Evolutionary conservation across 257 asterid species (phyloP).

Genomic region (Echites panduratus): DNA sequence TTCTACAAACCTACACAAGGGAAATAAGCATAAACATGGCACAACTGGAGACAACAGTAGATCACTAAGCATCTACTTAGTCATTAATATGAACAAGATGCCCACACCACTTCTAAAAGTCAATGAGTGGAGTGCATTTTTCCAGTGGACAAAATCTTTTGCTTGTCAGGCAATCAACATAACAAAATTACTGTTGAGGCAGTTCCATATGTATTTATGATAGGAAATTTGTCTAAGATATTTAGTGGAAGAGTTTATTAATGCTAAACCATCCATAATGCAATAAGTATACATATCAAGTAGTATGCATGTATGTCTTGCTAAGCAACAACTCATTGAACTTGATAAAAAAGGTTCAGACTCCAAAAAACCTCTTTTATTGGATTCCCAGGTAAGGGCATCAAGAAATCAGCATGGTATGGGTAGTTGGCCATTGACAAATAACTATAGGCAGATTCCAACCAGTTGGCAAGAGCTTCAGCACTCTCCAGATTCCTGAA

Average conservation of each 20-base stretch:
- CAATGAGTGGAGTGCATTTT: not conserved
- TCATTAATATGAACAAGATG: not conserved
- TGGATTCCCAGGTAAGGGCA: slow-evolving; percentile 93
- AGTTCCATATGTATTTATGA: not conserved
- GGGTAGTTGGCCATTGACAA: slow-evolving; percentile 91
- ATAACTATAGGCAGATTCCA: slow-evolving; percentile 76
- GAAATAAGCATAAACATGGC: not conserved
- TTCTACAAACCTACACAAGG: slow-evolving; percentile 62
- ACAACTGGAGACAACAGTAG: not conserved
- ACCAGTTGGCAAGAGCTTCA: slow-evolving; percentile 65
- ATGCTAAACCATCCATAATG: not conserved
- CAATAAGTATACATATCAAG: not conserved
- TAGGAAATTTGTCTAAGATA: not conserved
- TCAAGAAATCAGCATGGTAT: slow-evolving; percentile 74
- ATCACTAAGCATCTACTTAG: not conserved
- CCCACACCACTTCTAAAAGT: not conserved
- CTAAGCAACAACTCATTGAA: not conserved
- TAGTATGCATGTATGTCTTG: not conserved
- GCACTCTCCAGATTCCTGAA: slow-evolving; percentile 71
- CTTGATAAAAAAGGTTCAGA: not conserved
- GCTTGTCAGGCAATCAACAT: not conserved
- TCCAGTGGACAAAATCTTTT: not conserved
- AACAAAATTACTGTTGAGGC: not conserved
- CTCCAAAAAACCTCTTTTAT: slow-evolving; percentile 64
- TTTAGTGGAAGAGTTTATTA: not conserved